Base-by-base conservation (phyloP, 1,284 basidiomycete genomes). In the Lentinula novae-zelandiae region DNA sequence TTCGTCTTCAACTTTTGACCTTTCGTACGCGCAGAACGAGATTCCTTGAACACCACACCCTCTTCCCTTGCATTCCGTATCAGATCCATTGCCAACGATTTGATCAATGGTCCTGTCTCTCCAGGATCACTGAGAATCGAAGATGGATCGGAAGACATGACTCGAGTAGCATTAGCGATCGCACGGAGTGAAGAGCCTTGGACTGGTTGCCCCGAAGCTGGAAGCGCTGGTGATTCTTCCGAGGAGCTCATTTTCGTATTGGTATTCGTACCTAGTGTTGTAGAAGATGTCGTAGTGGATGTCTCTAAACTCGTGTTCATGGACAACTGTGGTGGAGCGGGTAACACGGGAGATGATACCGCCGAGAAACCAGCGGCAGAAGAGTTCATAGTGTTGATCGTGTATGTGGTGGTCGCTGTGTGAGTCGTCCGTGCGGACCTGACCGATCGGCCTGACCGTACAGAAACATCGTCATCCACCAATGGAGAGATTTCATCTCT, bases 91-190 rank as follows among this genome's bases (percentile, higher is more conserved):
- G 94, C 92, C 3, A 93, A 78, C 48, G 74, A 74, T 0, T 84
- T 82, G 31, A 95, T 76, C 10, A 90, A 75, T 0, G 81, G 75
- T 15, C 83, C 80, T 0, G 87, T 84, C 12, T 87, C 87, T 0
- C 86, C 87, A 57, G 85, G 79, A 66, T 90, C 86, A 1, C 82
- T 77, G 2, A 95, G 80, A 58, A 95, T 85, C 9, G 60, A 60
- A 48, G 46, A 56, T 8, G 92, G 84, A 66, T 93, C 92, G 2
- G 86, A 81, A 8, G 54, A 92, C 86, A 96, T 91, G 40, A 96
- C 89, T 0, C 94, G 85, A n/a, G 89, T 93, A 0, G 91, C 90
- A 60, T 92, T 85, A n/a, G 83, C 81, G 60, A 93, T 91, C 0
- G 92, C 91, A n/a, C 82, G 82, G 6, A 93, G 68, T 0, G 85